phyloP scores from a whole-genome alignment of 2,329 filamentous ascomycete genomes.

The Penicillium decumbens region DNA sequence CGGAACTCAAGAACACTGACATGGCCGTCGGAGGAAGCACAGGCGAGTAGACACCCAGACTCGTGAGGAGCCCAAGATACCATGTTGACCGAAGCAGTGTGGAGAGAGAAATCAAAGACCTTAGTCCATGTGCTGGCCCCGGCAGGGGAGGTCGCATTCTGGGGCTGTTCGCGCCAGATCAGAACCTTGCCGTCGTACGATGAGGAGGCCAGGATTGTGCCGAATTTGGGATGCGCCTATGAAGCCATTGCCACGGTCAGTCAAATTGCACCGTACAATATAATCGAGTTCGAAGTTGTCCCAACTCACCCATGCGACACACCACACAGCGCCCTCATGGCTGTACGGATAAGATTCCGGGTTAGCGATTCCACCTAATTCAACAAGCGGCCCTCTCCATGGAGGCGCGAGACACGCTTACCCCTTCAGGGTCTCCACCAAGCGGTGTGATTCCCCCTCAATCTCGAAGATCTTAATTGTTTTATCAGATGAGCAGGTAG shows the following conservation, averaged over 20 bases:
- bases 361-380: not conserved
- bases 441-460: constrained; percentile 81
- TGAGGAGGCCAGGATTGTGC: constrained; percentile 92
- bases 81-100: constrained; percentile 95
- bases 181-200: constrained; percentile 97
- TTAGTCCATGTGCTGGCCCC: constrained; percentile 65
- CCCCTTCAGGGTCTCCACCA: constrained; percentile 93
- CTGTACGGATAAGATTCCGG: constrained; percentile 44
- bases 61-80: constrained; percentile 98
- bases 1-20: constrained; percentile 95
- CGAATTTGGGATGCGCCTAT: constrained; percentile 92
- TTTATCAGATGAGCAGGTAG: constrained; percentile 95
- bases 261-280: constrained; percentile 1
- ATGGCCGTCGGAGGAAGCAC: constrained; percentile 87
- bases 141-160: constrained; percentile 35
- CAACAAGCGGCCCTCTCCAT: not conserved
- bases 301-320: constrained; percentile 72
- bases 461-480: constrained; percentile 99
- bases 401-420: constrained; percentile 39
- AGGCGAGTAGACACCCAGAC: constrained; percentile 87
- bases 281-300: not conserved
- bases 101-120: constrained; percentile 87
- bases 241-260: constrained; percentile 7
- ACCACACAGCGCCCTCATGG: constrained; percentile 97
- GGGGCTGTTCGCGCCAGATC: constrained; percentile 85